Percentiles rank a stretch among this genome's conserved stretches.
Evolutionary conservation across 2,329 filamentous ascomycete genomes (phyloP).

Genomic region (Sporothrix protearum): DNA sequence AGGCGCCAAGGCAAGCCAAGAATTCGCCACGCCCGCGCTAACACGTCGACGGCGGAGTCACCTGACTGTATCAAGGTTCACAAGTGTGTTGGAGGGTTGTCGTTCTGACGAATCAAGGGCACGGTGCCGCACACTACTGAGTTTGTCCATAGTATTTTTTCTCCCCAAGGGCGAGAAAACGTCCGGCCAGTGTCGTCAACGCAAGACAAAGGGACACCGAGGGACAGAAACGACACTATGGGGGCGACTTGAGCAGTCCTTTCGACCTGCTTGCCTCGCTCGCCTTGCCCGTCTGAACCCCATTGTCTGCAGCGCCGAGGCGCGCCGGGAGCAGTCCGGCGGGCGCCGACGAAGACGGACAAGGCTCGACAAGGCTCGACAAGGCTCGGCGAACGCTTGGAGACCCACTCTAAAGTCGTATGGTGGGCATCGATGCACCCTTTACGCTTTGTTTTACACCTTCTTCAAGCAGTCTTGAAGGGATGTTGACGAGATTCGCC

Average conservation of each 20-base stretch:
- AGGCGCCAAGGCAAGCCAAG: not conserved
- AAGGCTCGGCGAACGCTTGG: slow-evolving; percentile 20
- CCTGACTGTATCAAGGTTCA: not conserved
- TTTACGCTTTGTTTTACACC: not conserved
- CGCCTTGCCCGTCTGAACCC: not conserved
- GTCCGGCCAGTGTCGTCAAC: not conserved
- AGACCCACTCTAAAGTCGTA: not conserved
- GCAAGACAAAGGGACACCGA: not conserved
- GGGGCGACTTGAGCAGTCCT: not conserved
- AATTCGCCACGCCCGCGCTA: slow-evolving; percentile 11
- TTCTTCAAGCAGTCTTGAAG: not conserved
- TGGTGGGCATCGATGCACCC: not conserved
- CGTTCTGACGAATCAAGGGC: not conserved
- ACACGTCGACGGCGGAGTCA: not conserved
- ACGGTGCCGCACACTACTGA: too few relatives aligned
- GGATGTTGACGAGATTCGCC: not conserved
- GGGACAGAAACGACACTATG: not conserved
- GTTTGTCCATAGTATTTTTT: too few relatives aligned
- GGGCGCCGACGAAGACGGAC: not conserved
- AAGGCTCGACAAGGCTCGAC: slow-evolving; percentile 12
- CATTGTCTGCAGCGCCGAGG: slow-evolving; percentile 6
- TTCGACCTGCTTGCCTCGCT: too few relatives aligned
- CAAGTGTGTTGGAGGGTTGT: not conserved
- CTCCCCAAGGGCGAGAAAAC: not conserved
- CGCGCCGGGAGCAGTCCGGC: not conserved